These are phyloP conservation scores for Aphanomyces euteiches DNA, from an alignment of 352 stramenopile genomes.

Conservation along the genomic window DNA sequence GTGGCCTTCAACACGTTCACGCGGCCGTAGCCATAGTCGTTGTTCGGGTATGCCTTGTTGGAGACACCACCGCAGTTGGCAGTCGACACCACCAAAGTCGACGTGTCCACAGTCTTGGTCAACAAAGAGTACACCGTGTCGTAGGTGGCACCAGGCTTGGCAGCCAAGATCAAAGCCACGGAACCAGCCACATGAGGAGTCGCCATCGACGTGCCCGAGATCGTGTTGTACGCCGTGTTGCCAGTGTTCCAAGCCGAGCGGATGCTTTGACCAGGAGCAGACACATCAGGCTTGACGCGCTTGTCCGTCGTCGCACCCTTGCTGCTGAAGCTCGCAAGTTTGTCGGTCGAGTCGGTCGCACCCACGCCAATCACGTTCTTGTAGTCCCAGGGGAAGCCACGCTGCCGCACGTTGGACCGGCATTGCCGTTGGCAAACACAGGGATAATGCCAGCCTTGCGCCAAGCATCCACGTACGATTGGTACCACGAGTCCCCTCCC, in stretches of 20 bases:
- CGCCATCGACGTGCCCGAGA: conserved; percentile 38
- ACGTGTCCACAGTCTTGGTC: not conserved
- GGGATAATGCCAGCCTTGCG: conserved; percentile 39
- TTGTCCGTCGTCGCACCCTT: conserved; percentile 31
- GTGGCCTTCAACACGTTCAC: conserved; percentile 18
- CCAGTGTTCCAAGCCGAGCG: conserved; percentile 25
- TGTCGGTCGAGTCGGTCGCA: conserved; percentile 32
- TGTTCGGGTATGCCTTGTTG: not conserved
- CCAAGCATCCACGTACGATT: conserved; percentile 36
- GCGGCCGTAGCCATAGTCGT: not conserved
- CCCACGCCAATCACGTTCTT: conserved; percentile 37
- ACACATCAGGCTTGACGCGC: conserved; percentile 39
- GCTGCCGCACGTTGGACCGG: conserved; percentile 33
- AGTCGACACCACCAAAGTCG: not conserved
- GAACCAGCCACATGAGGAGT: conserved; percentile 34
- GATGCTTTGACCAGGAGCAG: conserved; percentile 32
- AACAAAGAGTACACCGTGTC: conserved; percentile 24
- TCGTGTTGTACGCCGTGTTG: conserved; percentile 34
- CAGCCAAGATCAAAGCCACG: conserved; percentile 35
- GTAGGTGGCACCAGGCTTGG: conserved; percentile 32
- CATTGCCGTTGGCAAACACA: conserved; percentile 39
- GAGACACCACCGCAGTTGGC: not conserved
- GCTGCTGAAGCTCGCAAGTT: conserved; percentile 34
- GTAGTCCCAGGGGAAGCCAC: conserved; percentile 37
- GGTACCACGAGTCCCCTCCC: conserved; percentile 30